A percentile compares a stretch with the other conserved stretches of the same genome.
These are phyloP conservation scores for Striga asiatica DNA, from an alignment of 257 asterid species.

Conservation along the genomic window DNA sequence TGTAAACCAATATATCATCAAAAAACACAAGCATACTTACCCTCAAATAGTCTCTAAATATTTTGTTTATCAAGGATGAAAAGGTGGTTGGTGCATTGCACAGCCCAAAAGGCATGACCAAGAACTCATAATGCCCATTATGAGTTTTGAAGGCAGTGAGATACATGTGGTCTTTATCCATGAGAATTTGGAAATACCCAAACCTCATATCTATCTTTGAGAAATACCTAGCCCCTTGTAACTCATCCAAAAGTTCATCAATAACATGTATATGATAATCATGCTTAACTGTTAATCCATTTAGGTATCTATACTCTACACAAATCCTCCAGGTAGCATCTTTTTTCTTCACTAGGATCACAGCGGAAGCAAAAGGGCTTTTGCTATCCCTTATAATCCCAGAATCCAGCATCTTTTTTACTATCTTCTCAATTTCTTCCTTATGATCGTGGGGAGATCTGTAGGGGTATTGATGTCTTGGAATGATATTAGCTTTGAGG, in stretches of 20 bases:
- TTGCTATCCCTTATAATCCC: not conserved
- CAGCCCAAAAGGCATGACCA: too few relatives aligned
- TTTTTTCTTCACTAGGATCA: not conserved
- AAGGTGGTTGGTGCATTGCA: too few relatives aligned
- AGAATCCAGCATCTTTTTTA: too few relatives aligned
- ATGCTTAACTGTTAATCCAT: not conserved
- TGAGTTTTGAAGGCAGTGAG: not conserved
- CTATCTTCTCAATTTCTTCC: not conserved
- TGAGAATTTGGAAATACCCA: not conserved
- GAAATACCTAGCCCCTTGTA: not conserved
- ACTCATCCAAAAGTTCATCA: not conserved
- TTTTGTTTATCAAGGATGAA: too few relatives aligned
- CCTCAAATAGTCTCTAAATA: too few relatives aligned
- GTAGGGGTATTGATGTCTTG: not conserved
- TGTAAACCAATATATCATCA: too few relatives aligned
- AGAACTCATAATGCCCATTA: too few relatives aligned
- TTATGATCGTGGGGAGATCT: not conserved
- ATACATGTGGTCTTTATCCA: too few relatives aligned
- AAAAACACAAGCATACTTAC: too few relatives aligned
- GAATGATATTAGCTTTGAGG: too few relatives aligned
- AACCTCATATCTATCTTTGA: not conserved
- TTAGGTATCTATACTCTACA: too few relatives aligned
- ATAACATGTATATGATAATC: not conserved
- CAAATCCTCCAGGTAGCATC: not conserved
- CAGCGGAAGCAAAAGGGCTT: not conserved